Percentiles rank a stretch among this genome's conserved stretches.
phyloP scores from a whole-genome alignment of 306 rosid species.

The Casuarina equisetifolia region DNA sequence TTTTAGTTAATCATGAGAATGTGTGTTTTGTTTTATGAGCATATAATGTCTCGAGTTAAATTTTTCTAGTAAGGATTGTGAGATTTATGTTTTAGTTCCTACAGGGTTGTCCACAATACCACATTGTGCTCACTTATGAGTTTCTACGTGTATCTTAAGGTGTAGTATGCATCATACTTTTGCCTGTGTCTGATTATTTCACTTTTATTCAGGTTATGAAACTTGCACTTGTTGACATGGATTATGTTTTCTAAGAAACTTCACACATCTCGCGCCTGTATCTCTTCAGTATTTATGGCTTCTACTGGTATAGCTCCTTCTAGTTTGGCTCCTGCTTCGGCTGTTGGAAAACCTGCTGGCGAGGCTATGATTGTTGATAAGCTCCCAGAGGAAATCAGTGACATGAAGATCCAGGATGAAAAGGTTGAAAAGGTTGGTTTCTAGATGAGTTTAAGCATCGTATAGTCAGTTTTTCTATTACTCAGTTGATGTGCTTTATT shows the following conservation, averaged over 20 bases:
- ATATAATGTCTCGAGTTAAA: too few relatives aligned
- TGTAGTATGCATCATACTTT: background rate
- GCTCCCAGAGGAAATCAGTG: slow-evolving; percentile 57
- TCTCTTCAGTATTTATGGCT: slow-evolving; percentile 38
- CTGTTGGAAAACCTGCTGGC: slow-evolving; percentile 35
- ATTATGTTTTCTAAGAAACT: background rate
- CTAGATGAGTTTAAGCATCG: background rate
- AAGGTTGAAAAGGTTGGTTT: slow-evolving; percentile 33
- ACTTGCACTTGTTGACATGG: slow-evolving; percentile 1
- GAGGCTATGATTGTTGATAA: slow-evolving; percentile 38
- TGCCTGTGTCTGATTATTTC: background rate
- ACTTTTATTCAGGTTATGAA: slow-evolving; percentile 13
- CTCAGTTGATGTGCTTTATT: background rate
- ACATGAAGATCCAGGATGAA: slow-evolving; percentile 69
- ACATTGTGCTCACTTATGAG: background rate
- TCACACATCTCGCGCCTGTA: slow-evolving; percentile 8
- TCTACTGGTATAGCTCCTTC: slow-evolving; percentile 26
- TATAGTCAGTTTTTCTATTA: background rate
- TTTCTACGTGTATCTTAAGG: background rate
- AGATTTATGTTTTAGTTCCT: background rate
- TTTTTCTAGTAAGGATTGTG: too few relatives aligned
- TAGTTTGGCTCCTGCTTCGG: slow-evolving; percentile 12
- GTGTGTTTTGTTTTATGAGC: background rate
- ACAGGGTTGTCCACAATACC: background rate
- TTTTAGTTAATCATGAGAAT: background rate